Conservation (phyloP, 1,139 yeast genomes). For the Citeromyces hawaiiensis region DNA sequence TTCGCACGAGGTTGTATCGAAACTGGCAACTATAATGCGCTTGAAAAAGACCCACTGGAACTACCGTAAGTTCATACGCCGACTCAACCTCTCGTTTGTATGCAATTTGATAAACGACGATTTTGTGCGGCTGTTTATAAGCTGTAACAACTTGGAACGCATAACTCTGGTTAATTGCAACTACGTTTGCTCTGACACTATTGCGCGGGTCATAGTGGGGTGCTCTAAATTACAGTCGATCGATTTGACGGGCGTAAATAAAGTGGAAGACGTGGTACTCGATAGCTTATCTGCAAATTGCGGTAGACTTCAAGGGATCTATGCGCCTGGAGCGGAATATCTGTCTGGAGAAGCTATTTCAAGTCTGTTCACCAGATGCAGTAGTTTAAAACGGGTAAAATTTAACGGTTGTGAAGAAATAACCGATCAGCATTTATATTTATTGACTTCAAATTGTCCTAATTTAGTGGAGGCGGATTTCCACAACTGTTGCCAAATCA, state of each 20-base stretch:
- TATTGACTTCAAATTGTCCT: conserved; percentile 58
- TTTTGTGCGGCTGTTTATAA: conserved; percentile 37
- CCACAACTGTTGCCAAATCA: conserved; percentile 66
- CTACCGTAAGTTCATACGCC: conserved; percentile 61
- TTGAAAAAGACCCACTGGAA: conserved; percentile 46
- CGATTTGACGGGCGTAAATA: conserved; percentile 79
- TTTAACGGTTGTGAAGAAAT: conserved; percentile 60
- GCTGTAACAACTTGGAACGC: conserved; percentile 71
- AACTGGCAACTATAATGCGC: conserved; percentile 42
- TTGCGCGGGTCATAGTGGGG: conserved; percentile 45
- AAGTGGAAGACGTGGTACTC: conserved; percentile 55
- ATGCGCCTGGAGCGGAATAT: conserved; percentile 72
- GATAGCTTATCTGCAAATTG: conserved; percentile 61
- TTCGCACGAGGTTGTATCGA: conserved; percentile 30
- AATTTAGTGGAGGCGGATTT: conserved; percentile 82
- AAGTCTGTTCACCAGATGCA: conserved; percentile 47
- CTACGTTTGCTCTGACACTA: conserved; percentile 45
- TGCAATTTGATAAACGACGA: conserved; percentile 57
- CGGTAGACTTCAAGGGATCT: conserved; percentile 73
- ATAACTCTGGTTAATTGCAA: conserved; percentile 76
- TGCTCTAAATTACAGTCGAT: conserved; percentile 72
- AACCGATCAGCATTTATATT: conserved; percentile 53
- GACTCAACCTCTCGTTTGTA: conserved; percentile 71
- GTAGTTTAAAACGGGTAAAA: conserved; percentile 70
- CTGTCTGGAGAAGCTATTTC: conserved; percentile 59